phyloP scores from a whole-genome alignment of 139 green algal species.

The Micractinium sp. region DNA sequence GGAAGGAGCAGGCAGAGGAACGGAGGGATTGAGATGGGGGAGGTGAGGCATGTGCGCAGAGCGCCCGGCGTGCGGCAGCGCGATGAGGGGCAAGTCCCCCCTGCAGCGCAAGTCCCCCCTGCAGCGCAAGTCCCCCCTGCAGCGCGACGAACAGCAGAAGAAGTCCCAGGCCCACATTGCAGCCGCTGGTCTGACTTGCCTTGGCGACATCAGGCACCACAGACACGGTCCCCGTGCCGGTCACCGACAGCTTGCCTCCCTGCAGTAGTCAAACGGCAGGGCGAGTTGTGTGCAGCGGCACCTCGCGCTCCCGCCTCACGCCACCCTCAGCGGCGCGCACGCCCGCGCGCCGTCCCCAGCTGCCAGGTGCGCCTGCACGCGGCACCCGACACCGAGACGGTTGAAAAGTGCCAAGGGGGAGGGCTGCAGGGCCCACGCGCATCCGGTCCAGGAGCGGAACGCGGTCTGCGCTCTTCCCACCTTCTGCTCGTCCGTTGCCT shows the following conservation, averaged over 20 bases:
- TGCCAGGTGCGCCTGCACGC: not conserved
- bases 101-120: no score
- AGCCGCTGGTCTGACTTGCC: not conserved
- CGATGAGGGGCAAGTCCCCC: no score
- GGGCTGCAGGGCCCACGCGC: no score
- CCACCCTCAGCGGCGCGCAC: no score
- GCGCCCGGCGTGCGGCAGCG: no score
- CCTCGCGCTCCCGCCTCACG: not conserved
- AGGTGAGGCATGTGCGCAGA: no score
- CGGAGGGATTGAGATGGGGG: no score
- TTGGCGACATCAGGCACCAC: conserved; percentile 13
- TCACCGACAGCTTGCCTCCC: conserved; percentile 12
- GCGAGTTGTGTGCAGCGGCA: not conserved
- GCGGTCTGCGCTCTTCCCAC: not conserved
- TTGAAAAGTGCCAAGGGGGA: not conserved
- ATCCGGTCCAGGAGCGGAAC: no score
- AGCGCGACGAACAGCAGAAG: not conserved
- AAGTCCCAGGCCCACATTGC: not conserved
- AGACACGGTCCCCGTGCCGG: not conserved
- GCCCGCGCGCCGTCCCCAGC: not conserved
- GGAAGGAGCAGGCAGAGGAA: no score
- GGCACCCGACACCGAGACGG: not conserved
- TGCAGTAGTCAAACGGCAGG: not conserved
- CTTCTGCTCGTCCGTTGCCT: not conserved
- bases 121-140: not conserved